Evolutionary conservation across 352 stramenopile species (phyloP).

Genomic region (Globisporangium ultimum): DNA sequence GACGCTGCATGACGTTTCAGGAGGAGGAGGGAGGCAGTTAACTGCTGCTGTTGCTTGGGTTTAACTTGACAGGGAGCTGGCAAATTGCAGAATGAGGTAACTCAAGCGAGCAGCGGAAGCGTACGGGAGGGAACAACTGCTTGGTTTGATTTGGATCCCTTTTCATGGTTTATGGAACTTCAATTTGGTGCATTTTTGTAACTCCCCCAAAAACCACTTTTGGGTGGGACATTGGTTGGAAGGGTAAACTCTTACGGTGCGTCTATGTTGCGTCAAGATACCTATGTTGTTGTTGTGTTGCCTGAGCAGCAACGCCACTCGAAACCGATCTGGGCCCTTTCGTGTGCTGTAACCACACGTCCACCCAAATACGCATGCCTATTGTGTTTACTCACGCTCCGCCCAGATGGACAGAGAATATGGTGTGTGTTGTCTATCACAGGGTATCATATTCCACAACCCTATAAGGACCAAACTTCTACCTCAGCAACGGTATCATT

Average conservation of each 20-base stretch:
- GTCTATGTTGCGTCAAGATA: too few relatives aligned
- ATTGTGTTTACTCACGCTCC: not conserved
- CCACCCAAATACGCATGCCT: not conserved
- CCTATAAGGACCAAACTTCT: not conserved
- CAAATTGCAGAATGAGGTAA: not conserved
- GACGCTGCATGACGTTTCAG: constrained; percentile 10
- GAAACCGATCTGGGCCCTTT: not conserved
- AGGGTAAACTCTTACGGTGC: too few relatives aligned
- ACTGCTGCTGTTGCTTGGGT: not conserved
- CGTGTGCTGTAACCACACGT: not conserved
- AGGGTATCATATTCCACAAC: not conserved
- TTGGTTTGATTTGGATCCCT: not conserved
- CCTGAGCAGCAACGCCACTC: not conserved
- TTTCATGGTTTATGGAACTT: constrained; percentile 2
- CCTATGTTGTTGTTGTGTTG: too few relatives aligned
- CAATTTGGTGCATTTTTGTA: not conserved
- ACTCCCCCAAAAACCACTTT: too few relatives aligned
- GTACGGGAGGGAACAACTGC: not conserved
- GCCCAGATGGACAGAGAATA: not conserved
- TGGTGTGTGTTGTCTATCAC: not conserved
- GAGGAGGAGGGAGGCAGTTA: not conserved
- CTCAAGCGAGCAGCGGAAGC: not conserved
- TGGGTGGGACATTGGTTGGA: too few relatives aligned
- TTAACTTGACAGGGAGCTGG: too few relatives aligned
- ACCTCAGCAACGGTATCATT: too few relatives aligned